Percentiles rank a stretch among this genome's conserved stretches.
phyloP scores from a whole-genome alignment of 1,284 basidiomycete species.

The Irpex lacteus region DNA sequence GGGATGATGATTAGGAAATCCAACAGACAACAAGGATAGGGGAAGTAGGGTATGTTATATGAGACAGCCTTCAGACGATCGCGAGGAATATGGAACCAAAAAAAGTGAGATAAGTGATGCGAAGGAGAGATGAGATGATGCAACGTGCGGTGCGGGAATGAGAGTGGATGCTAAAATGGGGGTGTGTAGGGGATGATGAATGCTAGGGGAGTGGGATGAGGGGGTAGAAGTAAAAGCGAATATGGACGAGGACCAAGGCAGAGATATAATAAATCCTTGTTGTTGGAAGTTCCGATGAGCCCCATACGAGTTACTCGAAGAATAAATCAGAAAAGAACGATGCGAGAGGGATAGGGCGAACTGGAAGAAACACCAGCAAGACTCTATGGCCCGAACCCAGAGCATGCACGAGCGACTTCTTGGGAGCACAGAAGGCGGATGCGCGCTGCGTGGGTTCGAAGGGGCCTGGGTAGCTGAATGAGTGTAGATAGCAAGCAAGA shows the following conservation, averaged over 20 bases:
- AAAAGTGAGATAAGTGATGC: background rate
- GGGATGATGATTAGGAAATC: background rate
- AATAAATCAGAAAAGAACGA: conserved; percentile 6
- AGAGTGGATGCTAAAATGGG: background rate
- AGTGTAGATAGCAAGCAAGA: background rate
- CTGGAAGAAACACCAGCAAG: background rate
- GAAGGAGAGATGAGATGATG: background rate
- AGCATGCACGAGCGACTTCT: background rate
- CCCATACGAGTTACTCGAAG: conserved; percentile 4
- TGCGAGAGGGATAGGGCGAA: background rate
- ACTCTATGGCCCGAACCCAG: background rate
- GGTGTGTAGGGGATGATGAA: background rate
- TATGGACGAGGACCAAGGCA: background rate
- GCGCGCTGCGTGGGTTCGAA: background rate
- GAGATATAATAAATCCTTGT: background rate
- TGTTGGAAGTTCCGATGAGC: background rate
- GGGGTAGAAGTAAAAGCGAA: background rate
- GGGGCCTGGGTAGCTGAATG: background rate
- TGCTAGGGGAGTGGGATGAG: background rate
- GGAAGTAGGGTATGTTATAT: background rate
- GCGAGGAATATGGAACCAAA: background rate
- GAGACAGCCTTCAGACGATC: background rate
- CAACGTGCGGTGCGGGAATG: background rate
- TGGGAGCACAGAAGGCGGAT: background rate
- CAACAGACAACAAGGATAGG: background rate